Base-by-base conservation (phyloP, 352 stramenopile genomes). In the Pythium utonaiense region DNA sequence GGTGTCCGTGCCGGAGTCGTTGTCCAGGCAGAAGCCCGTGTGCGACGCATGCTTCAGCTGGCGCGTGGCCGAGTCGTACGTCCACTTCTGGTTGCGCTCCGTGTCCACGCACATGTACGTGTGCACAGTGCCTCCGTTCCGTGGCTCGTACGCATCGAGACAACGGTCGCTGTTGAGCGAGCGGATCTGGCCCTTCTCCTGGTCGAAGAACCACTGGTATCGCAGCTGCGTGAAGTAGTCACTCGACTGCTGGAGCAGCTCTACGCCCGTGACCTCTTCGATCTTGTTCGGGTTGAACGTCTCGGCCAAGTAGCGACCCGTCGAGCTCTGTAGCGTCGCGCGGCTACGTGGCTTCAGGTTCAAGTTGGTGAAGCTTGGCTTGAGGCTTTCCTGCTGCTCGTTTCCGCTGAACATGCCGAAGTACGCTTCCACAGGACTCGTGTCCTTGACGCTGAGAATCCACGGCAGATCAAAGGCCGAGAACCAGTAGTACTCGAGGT, bases 401-500 rank as follows among this genome's bases (percentile, higher is more conserved):
- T 87, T 60, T 48, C 80, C 70, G 8, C 76, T 41, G 61, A 84
- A 81, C 0, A 93, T 45, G 13, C 83, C 81, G 34, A 91, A 93
- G 67, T 88, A 64, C 19, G 63, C 69, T 41, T 93, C 83, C 19
- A 93, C 77, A 3, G 38, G 24, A 3, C 25, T 71, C 64, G 24
- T 80, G 64, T 27, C 67, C 70, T 24, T 10, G 31, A 31, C 22
- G 47, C 86, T 78, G 10, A 51, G 53, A 27, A 50, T 77, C 76
- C 77, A 93, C 33, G 72, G 53, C 14, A 77, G 81, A 65, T 93
- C 83, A 36, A 89, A 86, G 16, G 78, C 77, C 24, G 74, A 64
- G 52, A 88, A 93, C 74, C 77, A 93, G 70, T 83, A 93, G 74
- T 89, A 91, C 17, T 78, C 60, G 17, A 90, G 62, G 40, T 77